phyloP scores from a whole-genome alignment of 257 asterid genomes.

The Perilla frutescens region DNA sequence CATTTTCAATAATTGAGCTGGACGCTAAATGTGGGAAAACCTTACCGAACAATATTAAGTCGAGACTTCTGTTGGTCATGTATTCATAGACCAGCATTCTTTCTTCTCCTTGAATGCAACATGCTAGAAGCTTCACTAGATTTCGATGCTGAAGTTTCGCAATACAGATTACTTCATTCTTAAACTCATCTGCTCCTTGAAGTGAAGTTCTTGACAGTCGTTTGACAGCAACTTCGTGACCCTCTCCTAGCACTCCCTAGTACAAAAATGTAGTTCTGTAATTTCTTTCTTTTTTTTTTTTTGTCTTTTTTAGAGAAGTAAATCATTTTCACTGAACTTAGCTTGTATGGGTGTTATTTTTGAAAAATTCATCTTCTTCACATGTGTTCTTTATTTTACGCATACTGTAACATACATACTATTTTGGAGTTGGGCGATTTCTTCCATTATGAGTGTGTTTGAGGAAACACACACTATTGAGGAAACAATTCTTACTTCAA shows the following conservation, averaged over 20 bases:
- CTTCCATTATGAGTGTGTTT: too few relatives aligned
- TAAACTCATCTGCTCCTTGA: conserved; percentile 49
- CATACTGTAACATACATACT: too few relatives aligned
- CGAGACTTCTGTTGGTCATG: conserved; percentile 51
- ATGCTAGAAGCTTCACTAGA: conserved; percentile 49
- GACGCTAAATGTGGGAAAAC: neutral
- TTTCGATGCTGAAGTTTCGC: conserved; percentile 51
- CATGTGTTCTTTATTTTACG: too few relatives aligned
- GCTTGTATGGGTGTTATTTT: neutral
- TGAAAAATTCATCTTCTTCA: neutral
- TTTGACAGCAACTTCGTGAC: conserved; percentile 49
- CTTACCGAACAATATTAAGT: conserved; percentile 35
- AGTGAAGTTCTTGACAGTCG: conserved; percentile 39
- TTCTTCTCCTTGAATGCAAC: conserved; percentile 43
- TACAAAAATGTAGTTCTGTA: neutral
- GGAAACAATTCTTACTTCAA: too few relatives aligned
- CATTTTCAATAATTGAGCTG: neutral
- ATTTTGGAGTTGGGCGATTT: too few relatives aligned
- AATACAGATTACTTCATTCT: conserved; percentile 42
- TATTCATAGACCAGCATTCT: conserved; percentile 46
- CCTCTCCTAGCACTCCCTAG: conserved; percentile 34
- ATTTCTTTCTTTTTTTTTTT: neutral
- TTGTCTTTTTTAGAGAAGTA: neutral
- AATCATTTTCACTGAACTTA: neutral
- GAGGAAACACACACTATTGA: too few relatives aligned